A percentile compares a stretch with the other conserved stretches of the same genome.
Conservation (phyloP, 192 early-diverging fungal genomes). For the Phlyctochytrium planicorne region DNA sequence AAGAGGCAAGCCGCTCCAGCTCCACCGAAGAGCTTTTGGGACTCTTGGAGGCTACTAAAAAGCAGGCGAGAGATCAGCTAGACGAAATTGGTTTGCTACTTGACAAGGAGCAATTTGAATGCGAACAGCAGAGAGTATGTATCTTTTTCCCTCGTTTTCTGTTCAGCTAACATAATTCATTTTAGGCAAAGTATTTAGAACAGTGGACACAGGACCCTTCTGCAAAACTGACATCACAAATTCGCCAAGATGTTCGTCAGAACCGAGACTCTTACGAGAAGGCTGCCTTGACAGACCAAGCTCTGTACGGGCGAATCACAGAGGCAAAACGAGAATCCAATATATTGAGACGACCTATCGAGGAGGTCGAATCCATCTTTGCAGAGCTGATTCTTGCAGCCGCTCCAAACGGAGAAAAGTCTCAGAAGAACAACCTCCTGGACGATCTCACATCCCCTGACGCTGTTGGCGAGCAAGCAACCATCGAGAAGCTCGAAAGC, state of each 20-base stretch:
- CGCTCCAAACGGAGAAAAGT: conserved; percentile 31
- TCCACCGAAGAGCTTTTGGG: conserved; percentile 56
- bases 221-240: conserved; percentile 63
- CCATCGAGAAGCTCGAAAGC: conserved; percentile 64
- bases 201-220: conserved; percentile 87
- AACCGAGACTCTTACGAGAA: conserved; percentile 77
- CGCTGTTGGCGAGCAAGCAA: conserved; percentile 45
- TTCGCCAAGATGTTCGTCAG: conserved; percentile 72
- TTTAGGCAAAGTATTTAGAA: conserved; percentile 68
- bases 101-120: conserved; percentile 87
- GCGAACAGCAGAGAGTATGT: conserved; percentile 70
- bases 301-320: conserved; percentile 24
- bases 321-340: conserved; percentile 30
- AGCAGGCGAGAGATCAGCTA: conserved; percentile 61
- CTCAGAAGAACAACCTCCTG: conserved; percentile 53
- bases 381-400: conserved; percentile 40
- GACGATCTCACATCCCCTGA: conserved; percentile 50
- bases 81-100: conserved; percentile 64
- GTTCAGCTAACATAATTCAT: neutral
- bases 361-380: conserved; percentile 48
- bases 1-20: conserved; percentile 22
- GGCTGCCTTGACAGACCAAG: conserved; percentile 59
- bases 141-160: conserved; percentile 3
- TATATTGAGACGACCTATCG: conserved; percentile 43
- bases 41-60: conserved; percentile 65